phyloP scores from a whole-genome alignment of 805 yeast genomes.

The Saccharomycopsis javanensis region DNA sequence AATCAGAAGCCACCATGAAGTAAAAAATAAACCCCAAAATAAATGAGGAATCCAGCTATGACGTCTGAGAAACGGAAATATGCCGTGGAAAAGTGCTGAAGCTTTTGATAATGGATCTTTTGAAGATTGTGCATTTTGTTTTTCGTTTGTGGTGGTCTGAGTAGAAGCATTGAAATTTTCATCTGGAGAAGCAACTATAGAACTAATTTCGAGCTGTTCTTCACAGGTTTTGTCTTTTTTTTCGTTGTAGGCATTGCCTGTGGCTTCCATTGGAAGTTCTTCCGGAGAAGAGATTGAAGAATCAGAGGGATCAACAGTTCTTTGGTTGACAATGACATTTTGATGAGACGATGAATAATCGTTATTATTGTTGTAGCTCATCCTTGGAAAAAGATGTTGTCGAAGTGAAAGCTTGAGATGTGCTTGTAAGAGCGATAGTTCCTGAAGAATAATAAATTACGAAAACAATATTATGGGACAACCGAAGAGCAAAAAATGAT shows the following conservation, averaged over 20 bases:
- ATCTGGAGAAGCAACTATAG: not conserved
- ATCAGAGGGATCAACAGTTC: not conserved
- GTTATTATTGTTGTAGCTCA: not conserved
- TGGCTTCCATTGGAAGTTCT: not conserved
- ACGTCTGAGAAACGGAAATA: not conserved
- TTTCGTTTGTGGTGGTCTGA: not conserved
- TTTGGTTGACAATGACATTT: not conserved
- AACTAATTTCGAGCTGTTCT: not conserved
- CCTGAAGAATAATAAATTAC: not conserved
- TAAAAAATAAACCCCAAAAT: conserved; percentile 32
- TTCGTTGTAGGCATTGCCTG: not conserved
- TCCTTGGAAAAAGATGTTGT: not conserved
- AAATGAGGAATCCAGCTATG: conserved; percentile 24
- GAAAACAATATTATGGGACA: not conserved
- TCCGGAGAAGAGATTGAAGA: not conserved
- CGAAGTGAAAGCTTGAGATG: not conserved
- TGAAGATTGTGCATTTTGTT: not conserved
- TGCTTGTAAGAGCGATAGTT: not conserved
- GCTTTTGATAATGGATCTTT: conserved; percentile 2
- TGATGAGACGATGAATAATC: not conserved
- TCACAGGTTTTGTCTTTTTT: not conserved
- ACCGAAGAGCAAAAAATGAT: not conserved
- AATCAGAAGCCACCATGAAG: conserved; percentile 51
- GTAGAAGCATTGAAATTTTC: not conserved
- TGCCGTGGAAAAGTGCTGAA: not conserved